Percentiles rank a stretch among this genome's conserved stretches.
phyloP scores from a whole-genome alignment of 2,329 filamentous ascomycete species.

The Sordariomycetes sp. region DNA sequence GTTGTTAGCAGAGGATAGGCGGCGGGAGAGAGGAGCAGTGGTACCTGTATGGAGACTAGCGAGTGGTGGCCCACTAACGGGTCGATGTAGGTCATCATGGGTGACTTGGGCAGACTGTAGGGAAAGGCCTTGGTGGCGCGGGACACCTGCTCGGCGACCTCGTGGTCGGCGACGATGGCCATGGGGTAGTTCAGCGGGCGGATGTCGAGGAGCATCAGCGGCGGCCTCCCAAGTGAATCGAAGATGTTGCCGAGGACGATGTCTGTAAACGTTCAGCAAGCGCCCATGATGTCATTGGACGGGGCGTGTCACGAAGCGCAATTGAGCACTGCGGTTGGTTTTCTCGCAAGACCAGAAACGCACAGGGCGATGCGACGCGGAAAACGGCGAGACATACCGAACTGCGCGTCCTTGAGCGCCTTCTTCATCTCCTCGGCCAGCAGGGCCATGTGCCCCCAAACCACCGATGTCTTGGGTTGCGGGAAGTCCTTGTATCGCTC shows the following conservation, averaged over 20 bases:
- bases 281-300: not conserved
- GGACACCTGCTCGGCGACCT: conserved; percentile 25
- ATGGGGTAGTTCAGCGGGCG: conserved; percentile 21
- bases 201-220: conserved; percentile 21
- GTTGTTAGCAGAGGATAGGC: not conserved
- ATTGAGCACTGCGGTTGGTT: not conserved
- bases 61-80: conserved; percentile 3
- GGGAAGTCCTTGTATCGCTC: conserved; percentile 4
- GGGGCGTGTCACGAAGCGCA: not conserved
- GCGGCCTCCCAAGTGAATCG: conserved; percentile 18
- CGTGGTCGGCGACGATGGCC: conserved; percentile 18
- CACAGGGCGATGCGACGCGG: not conserved
- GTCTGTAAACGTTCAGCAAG: not conserved
- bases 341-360: too few species aligned
- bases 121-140: conserved; percentile 18
- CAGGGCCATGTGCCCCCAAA: conserved; percentile 1
- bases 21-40: not conserved
- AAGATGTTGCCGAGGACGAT: conserved; percentile 11
- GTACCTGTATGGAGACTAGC: conserved; percentile 2
- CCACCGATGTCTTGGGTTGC: conserved; percentile 1
- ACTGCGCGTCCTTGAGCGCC: not conserved
- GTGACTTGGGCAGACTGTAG: conserved; percentile 20
- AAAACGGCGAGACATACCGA: not conserved
- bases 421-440: conserved; percentile 1
- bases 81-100: conserved; percentile 1